These are phyloP conservation scores for Penicillium olsonii DNA, from an alignment of 2,329 filamentous ascomycete genomes.

Conservation along the genomic window DNA sequence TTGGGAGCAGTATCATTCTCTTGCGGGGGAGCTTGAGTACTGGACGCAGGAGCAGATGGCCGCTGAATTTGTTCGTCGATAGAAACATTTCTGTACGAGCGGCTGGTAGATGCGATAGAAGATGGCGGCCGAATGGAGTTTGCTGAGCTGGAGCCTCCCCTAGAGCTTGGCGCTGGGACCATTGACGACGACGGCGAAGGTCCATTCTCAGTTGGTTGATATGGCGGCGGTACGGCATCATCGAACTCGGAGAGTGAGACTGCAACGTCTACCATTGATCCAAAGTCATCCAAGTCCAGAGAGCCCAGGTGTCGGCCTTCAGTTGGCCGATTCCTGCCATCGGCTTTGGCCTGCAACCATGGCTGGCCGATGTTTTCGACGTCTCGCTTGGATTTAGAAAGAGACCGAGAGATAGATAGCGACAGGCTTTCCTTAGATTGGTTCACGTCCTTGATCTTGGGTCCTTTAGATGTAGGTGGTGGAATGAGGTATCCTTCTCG, in stretches of 20 bases:
- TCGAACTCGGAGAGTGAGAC: conserved; percentile 30
- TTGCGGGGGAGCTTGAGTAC: not conserved
- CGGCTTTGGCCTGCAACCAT: conserved; percentile 35
- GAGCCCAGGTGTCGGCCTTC: conserved; percentile 28
- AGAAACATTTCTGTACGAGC: conserved; percentile 8
- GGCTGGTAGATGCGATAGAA: conserved; percentile 9
- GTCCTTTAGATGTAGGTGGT: conserved; percentile 7
- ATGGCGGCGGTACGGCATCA: conserved; percentile 25
- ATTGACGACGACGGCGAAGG: conserved; percentile 8
- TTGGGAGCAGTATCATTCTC: not conserved
- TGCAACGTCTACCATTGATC: conserved; percentile 35
- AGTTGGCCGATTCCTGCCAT: conserved; percentile 12
- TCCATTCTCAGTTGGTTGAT: conserved; percentile 9
- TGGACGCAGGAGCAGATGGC: conserved; percentile 14
- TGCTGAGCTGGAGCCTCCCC: conserved; percentile 1
- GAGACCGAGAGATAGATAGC: conserved; percentile 19
- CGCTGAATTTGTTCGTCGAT: conserved; percentile 10
- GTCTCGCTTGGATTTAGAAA: conserved; percentile 34
- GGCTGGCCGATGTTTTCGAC: conserved; percentile 41
- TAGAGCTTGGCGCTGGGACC: conserved; percentile 5
- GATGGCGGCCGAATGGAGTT: conserved; percentile 4
- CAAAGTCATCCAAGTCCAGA: conserved; percentile 35
- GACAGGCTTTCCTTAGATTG: conserved; percentile 13
- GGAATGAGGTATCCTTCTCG: conserved; percentile 32
- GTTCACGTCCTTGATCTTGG: conserved; percentile 13